Conservation (phyloP, 306 rosid genomes). For the Acacia melanoxylon region DNA sequence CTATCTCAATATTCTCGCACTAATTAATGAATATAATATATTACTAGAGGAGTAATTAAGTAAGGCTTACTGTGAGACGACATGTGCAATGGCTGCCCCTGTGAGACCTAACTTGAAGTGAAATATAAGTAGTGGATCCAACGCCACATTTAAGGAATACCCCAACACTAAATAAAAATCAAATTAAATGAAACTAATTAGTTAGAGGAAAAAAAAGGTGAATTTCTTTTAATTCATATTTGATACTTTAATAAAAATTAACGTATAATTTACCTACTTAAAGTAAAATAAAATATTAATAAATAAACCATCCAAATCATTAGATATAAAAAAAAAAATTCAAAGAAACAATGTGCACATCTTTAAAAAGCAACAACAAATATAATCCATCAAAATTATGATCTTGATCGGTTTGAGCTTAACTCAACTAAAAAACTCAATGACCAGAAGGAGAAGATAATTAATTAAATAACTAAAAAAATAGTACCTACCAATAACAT, state of each 20-base stretch:
- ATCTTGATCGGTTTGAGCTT: too few relatives aligned
- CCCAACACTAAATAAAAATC: conserved; percentile 54
- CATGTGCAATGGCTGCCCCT: conserved; percentile 97
- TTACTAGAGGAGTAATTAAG: background rate
- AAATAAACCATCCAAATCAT: too few relatives aligned
- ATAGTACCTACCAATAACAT: conserved; percentile 62
- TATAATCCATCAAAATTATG: too few relatives aligned
- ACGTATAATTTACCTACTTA: background rate
- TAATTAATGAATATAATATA: too few relatives aligned
- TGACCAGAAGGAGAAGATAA: background rate
- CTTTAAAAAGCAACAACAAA: too few relatives aligned
- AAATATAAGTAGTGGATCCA: conserved; percentile 88
- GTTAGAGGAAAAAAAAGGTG: background rate
- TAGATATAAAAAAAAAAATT: too few relatives aligned
- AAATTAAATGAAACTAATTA: conserved; percentile 11
- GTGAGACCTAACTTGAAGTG: conserved; percentile 66
- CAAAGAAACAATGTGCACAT: too few relatives aligned
- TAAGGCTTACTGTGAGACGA: conserved; percentile 81
- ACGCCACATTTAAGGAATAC: conserved; percentile 57
- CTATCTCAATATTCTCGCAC: too few relatives aligned
- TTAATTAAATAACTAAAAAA: background rate
- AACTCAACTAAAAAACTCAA: too few relatives aligned
- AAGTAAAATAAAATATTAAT: too few relatives aligned
- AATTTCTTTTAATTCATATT: background rate
- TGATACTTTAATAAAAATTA: background rate